Evolutionary conservation across 768 basidiomycete species (phyloP).

Genomic region (Auriscalpium vulgare): DNA sequence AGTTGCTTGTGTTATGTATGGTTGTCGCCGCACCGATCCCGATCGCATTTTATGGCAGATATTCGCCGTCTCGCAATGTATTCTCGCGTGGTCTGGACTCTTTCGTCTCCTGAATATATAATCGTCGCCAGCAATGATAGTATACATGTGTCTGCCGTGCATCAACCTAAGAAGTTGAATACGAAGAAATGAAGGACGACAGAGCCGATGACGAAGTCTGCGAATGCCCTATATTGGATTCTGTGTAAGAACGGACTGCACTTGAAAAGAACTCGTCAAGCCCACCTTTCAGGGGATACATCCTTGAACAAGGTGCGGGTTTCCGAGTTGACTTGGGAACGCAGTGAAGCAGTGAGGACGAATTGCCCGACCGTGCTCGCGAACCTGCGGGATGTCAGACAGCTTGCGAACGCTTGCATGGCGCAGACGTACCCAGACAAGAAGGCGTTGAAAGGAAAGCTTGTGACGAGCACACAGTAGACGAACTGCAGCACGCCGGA

Average conservation of each 20-base stretch:
- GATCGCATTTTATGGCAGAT: neutral
- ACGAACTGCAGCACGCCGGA: constrained; percentile 86
- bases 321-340: constrained; percentile 85
- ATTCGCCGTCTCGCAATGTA: neutral
- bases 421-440: constrained; percentile 70
- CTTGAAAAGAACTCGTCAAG: neutral
- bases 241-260: neutral
- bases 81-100: neutral
- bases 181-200: constrained; percentile 97
- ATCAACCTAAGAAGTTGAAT: constrained; percentile 91
- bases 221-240: constrained; percentile 68
- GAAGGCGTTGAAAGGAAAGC: constrained; percentile 97
- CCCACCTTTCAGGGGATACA: constrained; percentile 86
- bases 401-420: neutral
- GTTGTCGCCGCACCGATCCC: neutral
- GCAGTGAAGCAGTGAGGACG: constrained; percentile 85
- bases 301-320: constrained; percentile 81
- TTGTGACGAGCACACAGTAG: constrained; percentile 87
- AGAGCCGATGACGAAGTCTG: constrained; percentile 92
- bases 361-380: constrained; percentile 93
- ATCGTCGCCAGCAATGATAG: neutral
- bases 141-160: neutral
- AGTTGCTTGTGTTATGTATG: neutral
- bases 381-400: constrained; percentile 47
- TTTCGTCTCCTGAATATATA: neutral